phyloP scores from a whole-genome alignment of 305 asterid species.

The Solanum aculeatissimum region DNA sequence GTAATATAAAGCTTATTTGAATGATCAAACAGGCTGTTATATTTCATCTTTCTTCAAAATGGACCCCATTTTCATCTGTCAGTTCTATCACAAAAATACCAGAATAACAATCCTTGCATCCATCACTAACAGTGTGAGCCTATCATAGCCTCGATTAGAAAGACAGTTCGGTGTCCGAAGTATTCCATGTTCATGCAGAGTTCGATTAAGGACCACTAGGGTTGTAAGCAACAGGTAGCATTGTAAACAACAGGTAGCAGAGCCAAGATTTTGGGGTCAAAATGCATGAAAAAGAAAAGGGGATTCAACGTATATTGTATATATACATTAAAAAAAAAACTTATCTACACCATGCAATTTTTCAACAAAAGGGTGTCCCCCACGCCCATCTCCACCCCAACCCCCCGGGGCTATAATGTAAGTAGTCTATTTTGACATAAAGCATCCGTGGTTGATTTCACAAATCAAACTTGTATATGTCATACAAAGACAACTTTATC shows the following conservation, averaged over 20 bases:
- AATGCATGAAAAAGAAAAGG: background rate
- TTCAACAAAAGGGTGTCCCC: background rate
- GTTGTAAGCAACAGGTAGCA: background rate
- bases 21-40: background rate
- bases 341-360: background rate
- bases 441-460: background rate
- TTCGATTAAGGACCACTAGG: background rate
- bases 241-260: too few species aligned
- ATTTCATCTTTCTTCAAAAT: background rate
- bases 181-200: background rate
- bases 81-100: background rate
- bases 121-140: background rate
- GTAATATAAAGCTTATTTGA: background rate
- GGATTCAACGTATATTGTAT: background rate
- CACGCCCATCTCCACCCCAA: too few species aligned
- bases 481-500: background rate
- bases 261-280: background rate
- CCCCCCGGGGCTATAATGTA: background rate
- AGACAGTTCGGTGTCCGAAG: background rate
- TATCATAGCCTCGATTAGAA: background rate
- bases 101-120: background rate
- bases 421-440: rapidly evolving
- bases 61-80: background rate
- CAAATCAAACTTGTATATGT: background rate
- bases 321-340: background rate